Evolutionary conservation across 768 basidiomycete genomes (phyloP), one percentile per base, ranked within the genome.

Genomic region (Leccinum obscurum): DNA sequence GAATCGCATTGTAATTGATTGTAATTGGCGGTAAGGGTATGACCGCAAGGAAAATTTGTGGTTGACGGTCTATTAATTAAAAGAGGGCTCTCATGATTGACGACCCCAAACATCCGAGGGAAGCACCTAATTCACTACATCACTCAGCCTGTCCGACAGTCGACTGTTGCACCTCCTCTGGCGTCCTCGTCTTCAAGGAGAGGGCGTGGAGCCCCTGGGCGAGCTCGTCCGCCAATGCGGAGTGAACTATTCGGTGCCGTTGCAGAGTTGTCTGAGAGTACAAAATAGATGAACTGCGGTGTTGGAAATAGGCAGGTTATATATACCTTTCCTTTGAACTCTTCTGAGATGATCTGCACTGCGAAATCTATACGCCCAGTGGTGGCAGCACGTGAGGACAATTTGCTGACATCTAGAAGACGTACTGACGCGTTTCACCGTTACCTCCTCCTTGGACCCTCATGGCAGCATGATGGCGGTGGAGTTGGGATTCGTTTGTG

Each of bases 391-490:
- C 58, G 69, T 69, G 65, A 66, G 57, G 37, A 57, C 68, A 54
- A 59, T 58, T 60, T 57, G 57, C 54, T 28, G 53, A 59, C 50
- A 46, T 41, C 57, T 48, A 51, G 64, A 66, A 61, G 62, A 64
- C 56, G 39, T 59, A 83, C 89, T 67, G 80, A 94, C 92, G 92
- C 52, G 93, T 90, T 80, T 93, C 92, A 59, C 86, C 87, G 68
- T 80, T 85, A 49, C 82, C 84, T 64, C 83, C 85, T 57, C 81
- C 83, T 72, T 84, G 79, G 49, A 80, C 86, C 70, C 83, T 82
- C 92, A 94, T 94, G 52, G 92, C 80, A 58, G 82, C 81, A 76
- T 94, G 92, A 77, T 93, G 89, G 68, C 89, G 83, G 75, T 94
- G 92, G 76, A 90, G 81, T 83, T 85, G 87, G 55, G 92, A 93